Evolutionary conservation across 228 moss, liverwort and hornwort species (phyloP).

Genomic region (Sphagnum magellanicum): DNA sequence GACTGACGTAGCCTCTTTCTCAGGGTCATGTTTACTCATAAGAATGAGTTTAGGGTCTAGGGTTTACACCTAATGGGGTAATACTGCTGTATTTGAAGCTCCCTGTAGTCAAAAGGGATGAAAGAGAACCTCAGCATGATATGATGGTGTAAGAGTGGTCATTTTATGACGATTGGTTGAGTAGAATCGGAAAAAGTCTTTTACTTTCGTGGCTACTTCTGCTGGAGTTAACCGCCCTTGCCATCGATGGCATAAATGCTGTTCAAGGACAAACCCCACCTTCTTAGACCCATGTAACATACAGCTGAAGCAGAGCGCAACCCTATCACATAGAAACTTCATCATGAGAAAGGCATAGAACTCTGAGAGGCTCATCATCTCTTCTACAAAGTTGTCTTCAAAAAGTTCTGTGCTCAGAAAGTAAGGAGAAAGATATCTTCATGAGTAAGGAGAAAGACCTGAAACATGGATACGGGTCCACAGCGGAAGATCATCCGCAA

Average conservation of each 20-base stretch:
- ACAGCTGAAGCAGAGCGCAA: no score
- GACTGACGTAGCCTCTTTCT: no score
- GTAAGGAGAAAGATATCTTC: no score
- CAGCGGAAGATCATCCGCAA: conserved; percentile 72
- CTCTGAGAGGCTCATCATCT: background rate
- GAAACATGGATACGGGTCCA: conserved; percentile 89
- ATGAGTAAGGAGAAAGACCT: conserved; percentile 16
- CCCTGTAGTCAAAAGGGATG: background rate
- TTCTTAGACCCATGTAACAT: background rate
- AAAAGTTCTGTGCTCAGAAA: no score
- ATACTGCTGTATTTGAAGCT: no score
- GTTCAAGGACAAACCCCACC: background rate
- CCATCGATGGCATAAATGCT: conserved; percentile 82
- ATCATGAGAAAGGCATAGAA: background rate
- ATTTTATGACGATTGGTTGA: conserved; percentile 94
- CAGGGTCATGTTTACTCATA: no score
- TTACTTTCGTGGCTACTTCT: conserved; percentile 87
- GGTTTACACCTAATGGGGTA: no score
- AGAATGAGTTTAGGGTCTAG: no score
- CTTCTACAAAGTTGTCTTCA: no score
- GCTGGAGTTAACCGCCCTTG: conserved; percentile 63
- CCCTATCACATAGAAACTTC: no score
- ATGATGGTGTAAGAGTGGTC: conserved; percentile 90
- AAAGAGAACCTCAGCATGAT: conserved; percentile 69
- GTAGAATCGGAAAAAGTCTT: conserved; percentile 85